A percentile compares a stretch with the other conserved stretches of the same genome.
Evolutionary conservation across 768 basidiomycete genomes (phyloP).

Genomic region (Clavulina sp.): DNA sequence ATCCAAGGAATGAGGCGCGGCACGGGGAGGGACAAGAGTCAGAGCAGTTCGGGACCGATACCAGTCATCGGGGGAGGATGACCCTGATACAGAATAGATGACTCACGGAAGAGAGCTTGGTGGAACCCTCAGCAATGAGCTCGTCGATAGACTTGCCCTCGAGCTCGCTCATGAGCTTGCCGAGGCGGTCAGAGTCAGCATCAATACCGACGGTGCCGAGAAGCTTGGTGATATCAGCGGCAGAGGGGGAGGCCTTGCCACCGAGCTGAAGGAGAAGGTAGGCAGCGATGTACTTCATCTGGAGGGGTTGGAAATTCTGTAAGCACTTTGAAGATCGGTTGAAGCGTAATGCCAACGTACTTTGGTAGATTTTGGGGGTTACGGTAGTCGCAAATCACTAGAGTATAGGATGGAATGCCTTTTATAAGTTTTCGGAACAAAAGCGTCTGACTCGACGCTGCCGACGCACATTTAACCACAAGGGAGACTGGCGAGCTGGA

Average conservation of each 20-base stretch:
- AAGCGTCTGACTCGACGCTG: not conserved
- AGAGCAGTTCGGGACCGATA: not conserved
- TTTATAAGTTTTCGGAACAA: not conserved
- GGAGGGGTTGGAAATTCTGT: not conserved
- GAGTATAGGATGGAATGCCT: not conserved
- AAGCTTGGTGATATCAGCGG: conserved; percentile 74
- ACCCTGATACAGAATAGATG: not conserved
- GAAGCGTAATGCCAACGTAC: not conserved
- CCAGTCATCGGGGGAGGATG: not conserved
- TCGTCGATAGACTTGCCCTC: conserved; percentile 74
- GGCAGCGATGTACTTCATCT: conserved; percentile 87
- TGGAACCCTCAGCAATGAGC: conserved; percentile 84
- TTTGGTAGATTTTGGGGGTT: not conserved
- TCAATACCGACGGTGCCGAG: conserved; percentile 77
- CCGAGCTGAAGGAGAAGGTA: conserved; percentile 94
- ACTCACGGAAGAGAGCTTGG: conserved; percentile 86
- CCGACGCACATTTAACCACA: conserved; percentile 1
- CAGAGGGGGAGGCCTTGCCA: conserved; percentile 76
- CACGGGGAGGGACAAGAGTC: not conserved
- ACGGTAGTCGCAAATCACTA: conserved; percentile 1
- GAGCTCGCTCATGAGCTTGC: conserved; percentile 76
- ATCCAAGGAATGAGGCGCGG: not conserved
- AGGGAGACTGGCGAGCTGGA: not conserved
- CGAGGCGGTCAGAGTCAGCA: conserved; percentile 63
- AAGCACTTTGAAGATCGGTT: not conserved